Evolutionary conservation across 352 stramenopile species (phyloP), one percentile per base, ranked within the genome.

Genomic region (Phytophthora fragariaefolia): DNA sequence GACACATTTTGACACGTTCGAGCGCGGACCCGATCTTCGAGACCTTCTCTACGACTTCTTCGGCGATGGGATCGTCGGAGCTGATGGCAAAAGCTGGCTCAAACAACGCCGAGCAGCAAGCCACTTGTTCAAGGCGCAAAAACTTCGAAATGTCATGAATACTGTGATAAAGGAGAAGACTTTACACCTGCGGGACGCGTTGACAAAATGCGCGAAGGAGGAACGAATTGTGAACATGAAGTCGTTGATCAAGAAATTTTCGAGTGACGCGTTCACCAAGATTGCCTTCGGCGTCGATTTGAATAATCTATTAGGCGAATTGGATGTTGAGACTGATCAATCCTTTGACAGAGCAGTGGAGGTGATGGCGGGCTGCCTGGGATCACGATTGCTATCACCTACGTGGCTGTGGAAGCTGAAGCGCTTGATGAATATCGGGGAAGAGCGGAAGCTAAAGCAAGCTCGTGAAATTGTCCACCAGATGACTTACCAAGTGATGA

Each of bases 1-100:
- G 54, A 80, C 69, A 2, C 75, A 91, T 32, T 93, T 93, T 57
- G 74, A 87, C 32, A 87, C 78, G 22, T 95, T 92, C 46, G 69
- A 71, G 24, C 90, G 90, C 46, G 84, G 84, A 18, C 58, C 69
- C 23, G 71, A 72, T 9, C 47, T 86, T 13, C 38, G 40, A 20
- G 58, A 69, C 6, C 57, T 77, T 12, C 54, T 88, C 2, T 24
- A 65, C 7, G 73, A 85, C 47, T 63, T 93, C 20, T 77, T 93
- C 23, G 83, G 86, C 24, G 48, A 73, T 10, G 82, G 82, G 20
- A 86, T 90, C 47, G 81, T 89, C 27, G 58, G 47, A 4, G 49
- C 66, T 4, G 76, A 91, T 32, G 78, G 79, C 15, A 49, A 65
- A 6, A 53, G 52, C 22, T 91, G 82, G 78, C 45, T 66, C 1